Percentiles rank a stretch among this genome's conserved stretches.
phyloP scores from a whole-genome alignment of 192 early-diverging fungal genomes.

The Backusella psychrophila region DNA sequence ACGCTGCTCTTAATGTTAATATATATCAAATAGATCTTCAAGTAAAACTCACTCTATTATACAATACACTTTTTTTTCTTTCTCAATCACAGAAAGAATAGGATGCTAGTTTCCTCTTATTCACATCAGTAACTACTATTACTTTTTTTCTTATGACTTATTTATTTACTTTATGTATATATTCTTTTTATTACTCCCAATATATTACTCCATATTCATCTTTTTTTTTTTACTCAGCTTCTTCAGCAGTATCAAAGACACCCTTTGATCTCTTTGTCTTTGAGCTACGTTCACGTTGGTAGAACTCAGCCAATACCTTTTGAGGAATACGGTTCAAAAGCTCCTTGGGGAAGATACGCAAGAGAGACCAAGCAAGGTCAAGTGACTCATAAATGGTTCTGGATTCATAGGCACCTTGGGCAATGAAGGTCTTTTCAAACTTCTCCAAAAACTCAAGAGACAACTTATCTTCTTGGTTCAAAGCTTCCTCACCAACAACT shows the following conservation, averaged over 20 bases:
- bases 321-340: slow-evolving; percentile 98
- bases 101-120: no score
- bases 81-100: no score
- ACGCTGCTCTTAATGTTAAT: no score
- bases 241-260: slow-evolving; percentile 40
- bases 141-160: neutral
- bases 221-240: neutral
- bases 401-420: slow-evolving; percentile 95
- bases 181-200: slow-evolving; percentile 4
- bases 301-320: slow-evolving; percentile 92
- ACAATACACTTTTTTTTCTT: no score
- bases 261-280: slow-evolving; percentile 42
- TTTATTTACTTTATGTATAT: neutral
- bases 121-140: no score
- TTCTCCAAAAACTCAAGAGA: slow-evolving; percentile 98
- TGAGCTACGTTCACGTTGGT: slow-evolving; percentile 74
- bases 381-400: slow-evolving; percentile 96
- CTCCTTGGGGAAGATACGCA: slow-evolving; percentile 99
- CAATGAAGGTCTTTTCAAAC: slow-evolving; percentile 97
- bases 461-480: slow-evolving; percentile 98
- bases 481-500: slow-evolving; percentile 98
- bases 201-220: neutral
- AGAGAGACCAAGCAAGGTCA: slow-evolving; percentile 95
- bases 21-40: no score
- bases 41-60: no score